Evolutionary conservation across 2,329 filamentous ascomycete genomes (phyloP).

Genomic region (Gaeumannomyces sp.): DNA sequence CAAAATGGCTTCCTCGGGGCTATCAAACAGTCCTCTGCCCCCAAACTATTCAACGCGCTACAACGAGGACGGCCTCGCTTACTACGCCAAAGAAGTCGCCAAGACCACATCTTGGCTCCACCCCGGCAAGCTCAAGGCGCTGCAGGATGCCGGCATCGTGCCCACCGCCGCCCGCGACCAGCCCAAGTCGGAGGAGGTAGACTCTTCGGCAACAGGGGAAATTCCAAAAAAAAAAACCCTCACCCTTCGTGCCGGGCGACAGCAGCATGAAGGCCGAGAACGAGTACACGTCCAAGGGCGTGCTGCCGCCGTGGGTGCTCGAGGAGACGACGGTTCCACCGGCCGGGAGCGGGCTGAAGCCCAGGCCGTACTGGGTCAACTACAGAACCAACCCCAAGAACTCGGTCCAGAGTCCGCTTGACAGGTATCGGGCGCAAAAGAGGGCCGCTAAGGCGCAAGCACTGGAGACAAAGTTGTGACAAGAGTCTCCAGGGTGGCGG

Average conservation of each 20-base stretch:
- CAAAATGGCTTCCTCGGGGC: too few relatives aligned
- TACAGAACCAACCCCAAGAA: neutral
- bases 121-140: constrained; percentile 4
- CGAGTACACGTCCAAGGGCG: neutral
- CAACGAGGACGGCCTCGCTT: neutral
- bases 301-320: neutral
- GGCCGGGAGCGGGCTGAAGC: neutral
- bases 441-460: too few relatives aligned
- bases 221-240: too few relatives aligned
- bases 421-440: too few relatives aligned
- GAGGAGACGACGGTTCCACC: neutral
- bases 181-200: too few relatives aligned
- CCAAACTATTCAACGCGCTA: too few relatives aligned
- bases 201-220: too few relatives aligned
- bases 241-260: neutral
- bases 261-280: too few relatives aligned
- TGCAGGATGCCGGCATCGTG: constrained; percentile 3
- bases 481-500: too few relatives aligned
- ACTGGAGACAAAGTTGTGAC: too few relatives aligned
- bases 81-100: constrained; percentile 1
- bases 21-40: too few relatives aligned
- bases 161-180: neutral
- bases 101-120: constrained; percentile 5
- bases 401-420: too few relatives aligned
- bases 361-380: neutral